A percentile compares a stretch with the other conserved stretches of the same genome.
phyloP scores from a whole-genome alignment of 768 basidiomycete genomes.

The Amanita phalloides region DNA sequence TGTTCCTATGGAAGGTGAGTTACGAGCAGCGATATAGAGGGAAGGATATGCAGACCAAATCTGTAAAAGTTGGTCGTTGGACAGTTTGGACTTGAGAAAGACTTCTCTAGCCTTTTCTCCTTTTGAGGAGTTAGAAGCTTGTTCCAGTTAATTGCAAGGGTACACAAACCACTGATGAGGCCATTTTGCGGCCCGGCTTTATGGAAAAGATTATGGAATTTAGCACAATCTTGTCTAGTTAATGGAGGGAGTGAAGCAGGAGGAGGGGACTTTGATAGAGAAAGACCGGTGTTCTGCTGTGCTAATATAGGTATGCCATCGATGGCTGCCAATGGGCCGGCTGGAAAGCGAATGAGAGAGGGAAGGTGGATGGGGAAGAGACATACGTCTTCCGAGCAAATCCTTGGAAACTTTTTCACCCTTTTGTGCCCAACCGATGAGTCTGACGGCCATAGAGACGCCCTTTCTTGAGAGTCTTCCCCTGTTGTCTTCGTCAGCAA shows the following conservation, averaged over 20 bases:
- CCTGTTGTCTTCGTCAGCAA: constrained; percentile 90
- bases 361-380: constrained; percentile 9
- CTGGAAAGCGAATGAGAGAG: constrained; percentile 26
- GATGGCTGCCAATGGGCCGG: constrained; percentile 76
- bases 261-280: constrained; percentile 54
- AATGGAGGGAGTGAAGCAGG: constrained; percentile 53
- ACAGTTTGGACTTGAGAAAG: constrained; percentile 84
- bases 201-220: constrained; percentile 74
- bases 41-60: constrained; percentile 60
- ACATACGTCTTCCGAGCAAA: constrained; percentile 63
- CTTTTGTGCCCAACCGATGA: constrained; percentile 90
- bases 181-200: constrained; percentile 65
- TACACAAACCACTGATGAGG: constrained; percentile 55
- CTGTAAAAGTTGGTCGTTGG: constrained; percentile 78
- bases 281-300: constrained; percentile 49
- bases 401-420: constrained; percentile 59
- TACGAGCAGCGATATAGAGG: not conserved
- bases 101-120: constrained; percentile 85
- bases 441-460: constrained; percentile 77
- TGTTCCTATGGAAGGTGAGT: constrained; percentile 43
- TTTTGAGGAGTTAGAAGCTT: constrained; percentile 14
- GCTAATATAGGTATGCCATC: constrained; percentile 52
- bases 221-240: constrained; percentile 71
- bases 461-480: constrained; percentile 87
- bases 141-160: not conserved